Evolutionary conservation across 2,329 filamentous ascomycete species (phyloP), one percentile per base, ranked within the genome.

Genomic region (Drechslera avenae): DNA sequence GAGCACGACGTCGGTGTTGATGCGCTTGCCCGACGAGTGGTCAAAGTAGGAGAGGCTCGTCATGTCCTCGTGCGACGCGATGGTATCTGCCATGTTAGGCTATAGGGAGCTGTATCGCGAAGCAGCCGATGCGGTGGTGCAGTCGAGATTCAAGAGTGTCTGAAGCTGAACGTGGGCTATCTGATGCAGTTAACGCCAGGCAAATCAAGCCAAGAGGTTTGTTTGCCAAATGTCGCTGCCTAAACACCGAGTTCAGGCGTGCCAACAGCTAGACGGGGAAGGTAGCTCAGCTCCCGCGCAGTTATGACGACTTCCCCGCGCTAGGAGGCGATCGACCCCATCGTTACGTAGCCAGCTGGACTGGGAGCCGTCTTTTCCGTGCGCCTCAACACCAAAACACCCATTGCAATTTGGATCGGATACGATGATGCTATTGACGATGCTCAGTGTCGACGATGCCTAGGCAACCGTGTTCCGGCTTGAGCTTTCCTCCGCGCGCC

Each of bases 1-100:
- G 17, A 79, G 57, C 21, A 79, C 72, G 26, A 65, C 56, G 48
- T 79, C 75, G 45, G 77, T 79, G 52, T 75, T 73, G 60, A 77
- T 51, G 52, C 77, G 75, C 37, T 71, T 68, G 37, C 56, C 76
- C 36, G 74, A 72, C 18, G 76, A 74, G 54, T 79, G 76, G 39
- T 78, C 69, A 61, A 77, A 76, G 64, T 73, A 79, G 16, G 69
- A 67, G 50, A 68, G 67, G 30, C 68, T 60, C 16, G 73, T 66
- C 49, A 74, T 66, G 60, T 77, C 76, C 45, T 68, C 66, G 36
- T 63, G 52, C 17, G 59, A 47, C 33, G 49, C 56, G 42, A 54
- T 33, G 45, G 46, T 31, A 28, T 35, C 39, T 31, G 44, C 40
- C 36, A 42, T 43, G 23, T 12, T 53, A 62, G 59, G 54, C 59